These are phyloP conservation scores for Carex parvula DNA, from an alignment of 176 grass and related monocot species.

Conservation along the genomic window DNA sequence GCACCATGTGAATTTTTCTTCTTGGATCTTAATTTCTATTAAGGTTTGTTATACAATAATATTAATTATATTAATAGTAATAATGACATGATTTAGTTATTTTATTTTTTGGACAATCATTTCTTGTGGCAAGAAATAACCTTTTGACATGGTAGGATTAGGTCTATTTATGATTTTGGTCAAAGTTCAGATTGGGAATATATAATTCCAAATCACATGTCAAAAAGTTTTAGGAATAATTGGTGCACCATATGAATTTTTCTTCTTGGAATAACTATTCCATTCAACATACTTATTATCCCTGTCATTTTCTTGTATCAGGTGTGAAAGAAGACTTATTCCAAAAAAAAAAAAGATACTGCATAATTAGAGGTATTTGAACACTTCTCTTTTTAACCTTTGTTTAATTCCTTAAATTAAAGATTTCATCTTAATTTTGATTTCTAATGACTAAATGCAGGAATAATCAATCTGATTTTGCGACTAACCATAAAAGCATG, in stretches of 20 bases:
- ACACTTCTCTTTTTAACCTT: neutral
- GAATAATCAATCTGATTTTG: slow-evolving; percentile 1
- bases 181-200: neutral
- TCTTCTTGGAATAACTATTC: neutral
- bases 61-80: neutral
- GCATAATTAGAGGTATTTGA: neutral
- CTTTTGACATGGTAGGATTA: neutral
- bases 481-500: slow-evolving; percentile 13
- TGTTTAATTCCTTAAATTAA: neutral
- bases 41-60: no score
- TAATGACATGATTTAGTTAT: neutral
- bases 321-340: slow-evolving; percentile 15
- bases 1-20: neutral
- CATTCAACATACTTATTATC: slow-evolving; percentile 6
- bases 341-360: neutral
- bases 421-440: slow-evolving; percentile 9
- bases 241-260: neutral
- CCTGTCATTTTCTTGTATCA: slow-evolving; percentile 12
- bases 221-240: neutral
- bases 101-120: neutral
- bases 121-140: neutral
- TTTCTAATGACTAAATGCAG: neutral
- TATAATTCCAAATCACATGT: neutral
- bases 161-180: neutral
- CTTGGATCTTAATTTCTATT: neutral